Evolutionary conservation across 2,329 filamentous ascomycete genomes (phyloP), one percentile per base, ranked within the genome.

Genomic region (Harringtonia lauricola): DNA sequence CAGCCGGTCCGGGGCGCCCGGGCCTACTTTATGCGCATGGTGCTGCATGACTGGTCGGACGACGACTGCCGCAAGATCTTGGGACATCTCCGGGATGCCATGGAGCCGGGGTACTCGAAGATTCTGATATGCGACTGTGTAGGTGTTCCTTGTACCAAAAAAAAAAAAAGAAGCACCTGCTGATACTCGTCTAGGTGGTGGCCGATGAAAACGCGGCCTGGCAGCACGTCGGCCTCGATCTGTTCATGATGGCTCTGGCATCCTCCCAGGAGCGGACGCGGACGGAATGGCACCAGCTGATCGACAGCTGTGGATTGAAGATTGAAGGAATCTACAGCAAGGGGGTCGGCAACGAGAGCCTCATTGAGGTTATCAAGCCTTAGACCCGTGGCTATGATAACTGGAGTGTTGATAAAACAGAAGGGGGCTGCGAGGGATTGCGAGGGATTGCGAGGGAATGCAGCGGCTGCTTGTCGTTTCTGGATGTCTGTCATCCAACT

Each of bases 21-120:
- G 1, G 45, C 48, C 1, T 52, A 50, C 43, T 51, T 49, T 24
- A 24, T 54, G 17, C 46, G 47, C n/a, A 47, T 49, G 38, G 50
- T 54, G 19, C 41, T 54, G 28, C 52, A 54, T 34, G 47, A 53
- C 42, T 54, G 52, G 51, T 47, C 51, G 2, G 52, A 54, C 40
- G 30, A 42, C 10, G 46, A 50, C 26, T 49, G 47, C 29, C 35
- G 21, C 14, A 36, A 36, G n/a, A 53, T 54, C 17, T 36, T 54
- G 15, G 38, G 42, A 10, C 42, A 40, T 12, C 38, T 54, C 14
- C 34, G 36, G 10, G 42, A 47, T 8, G 47, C 46, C 40, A 52
- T 54, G 52, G 47, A 39, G 17, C 36, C 30, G 8, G 37, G 40
- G 4, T 42, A 44, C 22, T 44, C 42, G 1, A 21, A 36, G 2